Evolutionary conservation across 129 eudicot species (phyloP).

Genomic region (Sambucus nigra): DNA sequence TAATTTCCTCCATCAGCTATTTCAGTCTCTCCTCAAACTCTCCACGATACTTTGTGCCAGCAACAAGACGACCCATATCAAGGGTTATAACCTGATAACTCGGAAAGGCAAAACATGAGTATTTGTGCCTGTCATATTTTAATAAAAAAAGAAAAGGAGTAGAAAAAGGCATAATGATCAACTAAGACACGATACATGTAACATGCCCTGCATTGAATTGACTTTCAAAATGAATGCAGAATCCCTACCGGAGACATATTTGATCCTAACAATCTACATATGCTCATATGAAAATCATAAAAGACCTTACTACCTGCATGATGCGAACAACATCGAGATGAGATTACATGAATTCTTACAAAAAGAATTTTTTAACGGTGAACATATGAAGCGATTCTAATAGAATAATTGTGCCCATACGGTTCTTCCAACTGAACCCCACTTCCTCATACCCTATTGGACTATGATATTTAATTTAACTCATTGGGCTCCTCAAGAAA

Average conservation of each 20-base stretch:
- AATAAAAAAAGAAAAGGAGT: neutral
- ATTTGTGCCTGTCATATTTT: neutral
- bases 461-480: too few species aligned
- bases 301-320: too few species aligned
- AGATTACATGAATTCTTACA: too few species aligned
- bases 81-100: conserved; percentile 67
- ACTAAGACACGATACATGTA: neutral
- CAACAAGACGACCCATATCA: conserved; percentile 88
- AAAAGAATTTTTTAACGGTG: too few species aligned
- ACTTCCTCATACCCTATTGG: too few species aligned
- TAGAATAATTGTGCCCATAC: too few species aligned
- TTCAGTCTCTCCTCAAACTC: conserved; percentile 87
- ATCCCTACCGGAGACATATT: too few species aligned
- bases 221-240: neutral
- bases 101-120: neutral
- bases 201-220: neutral
- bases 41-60: conserved; percentile 93
- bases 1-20: conserved; percentile 88
- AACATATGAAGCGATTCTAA: too few species aligned
- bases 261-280: neutral
- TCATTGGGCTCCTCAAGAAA: too few species aligned
- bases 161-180: neutral
- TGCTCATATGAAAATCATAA: neutral
- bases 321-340: too few species aligned
- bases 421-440: too few species aligned